A percentile compares a stretch with the other conserved stretches of the same genome.
Conservation (phyloP, 2,329 filamentous ascomycete species). For the Diaporthe aspalathi region DNA sequence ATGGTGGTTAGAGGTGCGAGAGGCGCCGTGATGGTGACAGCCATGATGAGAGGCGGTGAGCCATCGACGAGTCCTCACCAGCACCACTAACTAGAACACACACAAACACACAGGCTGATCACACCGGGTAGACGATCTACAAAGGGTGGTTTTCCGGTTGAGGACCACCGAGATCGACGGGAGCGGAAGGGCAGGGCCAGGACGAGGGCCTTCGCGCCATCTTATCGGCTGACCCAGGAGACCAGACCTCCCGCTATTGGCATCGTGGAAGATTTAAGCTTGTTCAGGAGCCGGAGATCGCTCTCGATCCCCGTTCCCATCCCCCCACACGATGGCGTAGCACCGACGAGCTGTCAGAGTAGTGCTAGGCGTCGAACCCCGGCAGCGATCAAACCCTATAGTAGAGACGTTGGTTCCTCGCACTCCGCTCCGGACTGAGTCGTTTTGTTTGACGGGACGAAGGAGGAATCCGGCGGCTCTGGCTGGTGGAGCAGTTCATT, state of each 20-base stretch:
- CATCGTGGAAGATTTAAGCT: slow-evolving; percentile 28
- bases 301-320: slow-evolving; percentile 9
- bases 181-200: slow-evolving; percentile 10
- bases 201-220: slow-evolving; percentile 26
- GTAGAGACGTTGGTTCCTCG: slow-evolving; percentile 28
- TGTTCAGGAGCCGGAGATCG: slow-evolving; percentile 26
- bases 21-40: slow-evolving; percentile 42
- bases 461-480: neutral
- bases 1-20: slow-evolving; percentile 55
- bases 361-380: neutral
- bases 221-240: slow-evolving; percentile 1
- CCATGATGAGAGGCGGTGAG: slow-evolving; percentile 21
- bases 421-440: slow-evolving; percentile 15
- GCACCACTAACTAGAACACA: neutral
- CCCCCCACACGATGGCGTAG: slow-evolving; percentile 18
- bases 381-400: slow-evolving; percentile 26
- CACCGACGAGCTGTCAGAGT: slow-evolving; percentile 21
- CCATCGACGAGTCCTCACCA: slow-evolving; percentile 13
- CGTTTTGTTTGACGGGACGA: slow-evolving; percentile 17
- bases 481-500: neutral
- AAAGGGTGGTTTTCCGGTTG: neutral
- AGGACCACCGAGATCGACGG: slow-evolving; percentile 24
- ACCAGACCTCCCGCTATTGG: neutral
- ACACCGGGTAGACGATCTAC: slow-evolving; percentile 18
- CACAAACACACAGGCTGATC: neutral